phyloP scores from a whole-genome alignment of 164 flowering plant genomes.

The grape (Vitis vinifera) region DNA sequence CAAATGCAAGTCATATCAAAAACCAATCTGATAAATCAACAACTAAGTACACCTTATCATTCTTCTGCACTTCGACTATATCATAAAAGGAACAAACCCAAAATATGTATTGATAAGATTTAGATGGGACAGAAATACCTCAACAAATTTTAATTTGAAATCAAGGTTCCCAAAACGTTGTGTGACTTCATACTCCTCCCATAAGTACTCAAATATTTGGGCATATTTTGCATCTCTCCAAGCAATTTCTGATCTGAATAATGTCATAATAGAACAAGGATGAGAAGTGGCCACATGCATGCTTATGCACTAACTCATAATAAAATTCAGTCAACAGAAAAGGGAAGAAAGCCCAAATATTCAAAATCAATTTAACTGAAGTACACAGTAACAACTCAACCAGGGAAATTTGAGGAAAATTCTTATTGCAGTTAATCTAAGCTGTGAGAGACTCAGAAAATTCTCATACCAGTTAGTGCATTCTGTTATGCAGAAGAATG shows the following conservation, averaged over 20 bases:
- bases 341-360: background rate
- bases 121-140: conserved; percentile 44
- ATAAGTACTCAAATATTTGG: conserved; percentile 77
- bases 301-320: background rate
- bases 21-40: too few species aligned
- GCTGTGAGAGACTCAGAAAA: too few species aligned
- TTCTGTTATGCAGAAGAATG: too few species aligned
- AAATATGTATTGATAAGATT: background rate
- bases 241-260: conserved; percentile 90
- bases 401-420: too few species aligned
- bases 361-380: background rate
- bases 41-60: too few species aligned
- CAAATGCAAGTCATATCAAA: too few species aligned
- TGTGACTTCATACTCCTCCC: conserved; percentile 88
- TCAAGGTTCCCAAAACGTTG: conserved; percentile 87
- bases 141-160: conserved; percentile 84
- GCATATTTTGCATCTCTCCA: conserved; percentile 94
- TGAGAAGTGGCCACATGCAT: background rate
- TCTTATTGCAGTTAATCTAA: too few species aligned
- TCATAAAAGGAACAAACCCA: background rate
- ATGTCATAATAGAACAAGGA: background rate
- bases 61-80: too few species aligned
- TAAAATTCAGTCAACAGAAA: background rate
- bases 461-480: too few species aligned
- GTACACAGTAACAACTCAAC: too few species aligned